phyloP scores from a whole-genome alignment of 208 protist species.

The Naegleria gruberi region DNA sequence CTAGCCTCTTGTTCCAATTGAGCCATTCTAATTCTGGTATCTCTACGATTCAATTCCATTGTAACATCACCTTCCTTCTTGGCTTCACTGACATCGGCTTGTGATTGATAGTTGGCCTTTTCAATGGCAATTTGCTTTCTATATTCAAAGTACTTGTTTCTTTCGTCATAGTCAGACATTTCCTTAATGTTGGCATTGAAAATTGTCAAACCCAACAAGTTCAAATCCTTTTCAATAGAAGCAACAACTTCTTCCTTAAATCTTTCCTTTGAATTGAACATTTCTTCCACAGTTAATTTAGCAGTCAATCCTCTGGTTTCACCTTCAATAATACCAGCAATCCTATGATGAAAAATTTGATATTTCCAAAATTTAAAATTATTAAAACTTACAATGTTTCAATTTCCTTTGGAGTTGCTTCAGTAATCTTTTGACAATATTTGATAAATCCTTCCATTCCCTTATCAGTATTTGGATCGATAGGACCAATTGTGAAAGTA shows the following conservation, averaged over 20 bases:
- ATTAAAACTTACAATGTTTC: no score
- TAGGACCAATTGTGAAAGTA: slow-evolving; percentile 1
- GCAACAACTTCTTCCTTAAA: not conserved
- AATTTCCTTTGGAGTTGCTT: not conserved
- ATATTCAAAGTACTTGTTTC: not conserved
- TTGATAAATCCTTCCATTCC: not conserved
- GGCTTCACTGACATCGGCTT: not conserved
- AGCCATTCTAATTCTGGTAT: not conserved
- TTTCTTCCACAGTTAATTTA: not conserved
- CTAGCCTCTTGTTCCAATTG: not conserved
- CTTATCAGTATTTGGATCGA: not conserved
- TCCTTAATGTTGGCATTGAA: slow-evolving; percentile 15
- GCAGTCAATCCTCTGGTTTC: not conserved
- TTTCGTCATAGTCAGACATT: not conserved
- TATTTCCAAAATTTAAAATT: no score
- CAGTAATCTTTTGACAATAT: not conserved
- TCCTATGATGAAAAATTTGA: no score
- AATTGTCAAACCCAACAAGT: not conserved
- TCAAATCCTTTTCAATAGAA: not conserved
- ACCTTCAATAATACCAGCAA: slow-evolving; percentile 1
- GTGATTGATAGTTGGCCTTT: not conserved
- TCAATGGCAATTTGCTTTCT: not conserved
- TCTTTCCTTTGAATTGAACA: not conserved
- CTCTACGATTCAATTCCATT: not conserved
- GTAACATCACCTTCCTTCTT: not conserved